Evolutionary conservation across 495 filamentous ascomycete genomes (phyloP).

Genomic region (Acidomyces sp.): DNA sequence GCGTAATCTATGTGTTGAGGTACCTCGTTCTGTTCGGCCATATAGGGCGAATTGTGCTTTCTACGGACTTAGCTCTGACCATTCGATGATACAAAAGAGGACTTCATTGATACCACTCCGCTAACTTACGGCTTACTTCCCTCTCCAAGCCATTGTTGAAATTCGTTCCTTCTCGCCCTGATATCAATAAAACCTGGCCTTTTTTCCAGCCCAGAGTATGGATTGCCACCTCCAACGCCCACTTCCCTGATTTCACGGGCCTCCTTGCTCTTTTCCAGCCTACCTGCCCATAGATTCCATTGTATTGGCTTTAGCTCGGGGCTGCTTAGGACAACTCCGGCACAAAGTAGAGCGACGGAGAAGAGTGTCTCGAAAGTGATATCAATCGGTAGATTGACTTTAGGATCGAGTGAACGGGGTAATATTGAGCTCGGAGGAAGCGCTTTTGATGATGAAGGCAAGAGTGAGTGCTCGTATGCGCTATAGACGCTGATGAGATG

Average conservation of each 20-base stretch:
- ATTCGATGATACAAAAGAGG: too few species aligned
- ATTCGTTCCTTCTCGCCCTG: slow-evolving; percentile 31
- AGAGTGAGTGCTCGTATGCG: slow-evolving; percentile 31
- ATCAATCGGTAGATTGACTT: slow-evolving; percentile 27
- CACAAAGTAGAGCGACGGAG: slow-evolving; percentile 28
- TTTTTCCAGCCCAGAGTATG: slow-evolving; percentile 28
- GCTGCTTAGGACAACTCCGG: slow-evolving; percentile 28
- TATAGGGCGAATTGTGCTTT: too few species aligned
- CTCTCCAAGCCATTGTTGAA: slow-evolving; percentile 29
- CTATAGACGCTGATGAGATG: slow-evolving; percentile 30
- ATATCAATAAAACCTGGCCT: slow-evolving; percentile 34
- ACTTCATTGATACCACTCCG: too few species aligned
- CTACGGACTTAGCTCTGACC: too few species aligned
- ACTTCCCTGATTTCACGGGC: slow-evolving; percentile 17
- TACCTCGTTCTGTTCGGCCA: too few species aligned
- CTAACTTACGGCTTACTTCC: too few species aligned
- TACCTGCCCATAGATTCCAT: slow-evolving; percentile 31
- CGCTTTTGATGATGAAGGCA: slow-evolving; percentile 12
- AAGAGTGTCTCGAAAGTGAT: slow-evolving; percentile 33
- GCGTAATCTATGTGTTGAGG: too few species aligned
- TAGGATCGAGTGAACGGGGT: slow-evolving; percentile 12
- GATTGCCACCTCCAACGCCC: slow-evolving; percentile 26
- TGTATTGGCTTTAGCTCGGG: slow-evolving; percentile 29
- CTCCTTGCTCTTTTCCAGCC: slow-evolving; percentile 24
- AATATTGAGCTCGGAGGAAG: slow-evolving; percentile 11